Evolutionary conservation across 768 basidiomycete genomes (phyloP).

Genomic region (Asterophora parasitica): DNA sequence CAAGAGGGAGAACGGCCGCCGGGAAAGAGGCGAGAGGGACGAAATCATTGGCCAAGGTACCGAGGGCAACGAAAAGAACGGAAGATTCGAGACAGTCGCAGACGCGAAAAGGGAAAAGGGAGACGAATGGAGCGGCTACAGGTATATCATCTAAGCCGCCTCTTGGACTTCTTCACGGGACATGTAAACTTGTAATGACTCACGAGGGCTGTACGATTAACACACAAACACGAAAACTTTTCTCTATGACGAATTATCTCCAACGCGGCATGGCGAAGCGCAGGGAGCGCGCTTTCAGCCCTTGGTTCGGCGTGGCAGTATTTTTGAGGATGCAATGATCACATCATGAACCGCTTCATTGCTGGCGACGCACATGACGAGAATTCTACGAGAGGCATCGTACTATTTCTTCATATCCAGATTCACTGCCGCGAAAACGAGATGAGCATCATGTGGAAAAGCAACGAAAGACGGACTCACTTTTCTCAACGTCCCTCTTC

Average conservation of each 20-base stretch:
- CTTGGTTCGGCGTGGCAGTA: too few relatives aligned
- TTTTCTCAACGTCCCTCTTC: constrained; percentile 31
- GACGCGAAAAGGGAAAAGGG: constrained; percentile 70
- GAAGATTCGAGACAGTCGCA: constrained; percentile 49
- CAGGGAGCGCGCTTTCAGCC: too few relatives aligned
- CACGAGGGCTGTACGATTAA: constrained; percentile 3
- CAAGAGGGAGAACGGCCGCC: constrained; percentile 55
- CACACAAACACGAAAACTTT: not conserved
- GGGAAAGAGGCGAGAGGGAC: constrained; percentile 64
- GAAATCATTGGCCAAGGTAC: constrained; percentile 55
- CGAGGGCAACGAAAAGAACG: constrained; percentile 43
- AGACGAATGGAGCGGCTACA: constrained; percentile 72
- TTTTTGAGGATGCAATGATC: too few relatives aligned
- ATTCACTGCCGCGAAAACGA: not conserved
- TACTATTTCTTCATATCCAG: constrained; percentile 4
- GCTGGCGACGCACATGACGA: too few relatives aligned
- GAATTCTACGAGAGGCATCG: too few relatives aligned
- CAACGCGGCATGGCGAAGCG: too few relatives aligned
- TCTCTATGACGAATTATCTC: too few relatives aligned
- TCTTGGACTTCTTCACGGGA: not conserved
- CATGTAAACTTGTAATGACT: not conserved
- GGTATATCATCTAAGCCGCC: constrained; percentile 49
- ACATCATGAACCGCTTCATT: too few relatives aligned
- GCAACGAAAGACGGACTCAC: constrained; percentile 22
- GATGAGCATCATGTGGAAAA: not conserved